A percentile compares a stretch with the other conserved stretches of the same genome.
Evolutionary conservation across 2,329 filamentous ascomycete genomes (phyloP).

Genomic region (Sordariomycetes sp.): DNA sequence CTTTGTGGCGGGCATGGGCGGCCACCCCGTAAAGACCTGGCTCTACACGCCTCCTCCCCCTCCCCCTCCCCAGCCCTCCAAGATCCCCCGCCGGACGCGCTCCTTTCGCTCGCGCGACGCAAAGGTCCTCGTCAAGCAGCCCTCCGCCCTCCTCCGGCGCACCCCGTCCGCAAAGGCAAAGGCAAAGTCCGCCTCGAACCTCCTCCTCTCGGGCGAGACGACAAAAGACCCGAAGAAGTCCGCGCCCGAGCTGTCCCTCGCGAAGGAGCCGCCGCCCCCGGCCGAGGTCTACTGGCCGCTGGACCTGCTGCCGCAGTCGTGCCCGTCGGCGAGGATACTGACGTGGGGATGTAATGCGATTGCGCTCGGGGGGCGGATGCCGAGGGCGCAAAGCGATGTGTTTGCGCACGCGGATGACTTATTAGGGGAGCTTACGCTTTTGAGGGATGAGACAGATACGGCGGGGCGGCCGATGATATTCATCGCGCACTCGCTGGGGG

Average conservation of each 20-base stretch:
- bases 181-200: slow-evolving; percentile 11
- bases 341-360: slow-evolving; percentile 20
- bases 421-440: slow-evolving; percentile 13
- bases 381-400: slow-evolving; percentile 15
- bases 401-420: slow-evolving; percentile 18
- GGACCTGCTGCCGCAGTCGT: slow-evolving; percentile 18
- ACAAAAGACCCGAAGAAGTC: background rate
- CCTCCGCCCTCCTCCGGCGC: background rate
- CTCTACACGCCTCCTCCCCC: slow-evolving; percentile 7
- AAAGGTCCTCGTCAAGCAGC: slow-evolving; percentile 9
- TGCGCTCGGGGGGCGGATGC: slow-evolving; percentile 12
- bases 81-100: slow-evolving; percentile 12
- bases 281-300: slow-evolving; percentile 17
- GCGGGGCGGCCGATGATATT: slow-evolving; percentile 14
- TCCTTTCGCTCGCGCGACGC: slow-evolving; percentile 6
- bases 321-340: slow-evolving; percentile 15
- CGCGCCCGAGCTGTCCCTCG: background rate
- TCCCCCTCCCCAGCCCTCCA: slow-evolving; percentile 8
- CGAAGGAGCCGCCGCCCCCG: background rate
- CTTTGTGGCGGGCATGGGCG: slow-evolving; percentile 18
- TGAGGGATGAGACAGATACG: slow-evolving; percentile 8
- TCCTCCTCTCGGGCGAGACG: slow-evolving; percentile 5
- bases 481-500: slow-evolving; percentile 18
- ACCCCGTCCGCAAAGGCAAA: slow-evolving; percentile 5
- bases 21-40: slow-evolving; percentile 20